Evolutionary conservation across 192 early-diverging fungal species (phyloP).

Genomic region (Umbelopsis isabellina): DNA sequence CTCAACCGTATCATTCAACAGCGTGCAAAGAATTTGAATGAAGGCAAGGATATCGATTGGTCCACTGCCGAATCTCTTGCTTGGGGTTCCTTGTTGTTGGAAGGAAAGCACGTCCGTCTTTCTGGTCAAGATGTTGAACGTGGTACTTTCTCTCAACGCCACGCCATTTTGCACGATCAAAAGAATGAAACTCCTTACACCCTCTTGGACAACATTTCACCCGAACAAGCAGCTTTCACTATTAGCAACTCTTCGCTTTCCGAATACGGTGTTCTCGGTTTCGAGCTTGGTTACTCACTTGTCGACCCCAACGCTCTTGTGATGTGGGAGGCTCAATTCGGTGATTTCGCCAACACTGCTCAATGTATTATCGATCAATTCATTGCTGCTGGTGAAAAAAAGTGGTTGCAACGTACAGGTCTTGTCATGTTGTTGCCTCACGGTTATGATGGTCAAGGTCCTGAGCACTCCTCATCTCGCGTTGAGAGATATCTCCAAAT

Average conservation of each 20-base stretch:
- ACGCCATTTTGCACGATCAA: slow-evolving; percentile 96
- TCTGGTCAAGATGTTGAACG: slow-evolving; percentile 98
- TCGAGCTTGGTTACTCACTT: slow-evolving; percentile 96
- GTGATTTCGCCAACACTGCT: slow-evolving; percentile 97
- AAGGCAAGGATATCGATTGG: slow-evolving; percentile 91
- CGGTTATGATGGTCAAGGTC: slow-evolving; percentile 98
- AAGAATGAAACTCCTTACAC: slow-evolving; percentile 81
- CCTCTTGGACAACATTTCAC: slow-evolving; percentile 85
- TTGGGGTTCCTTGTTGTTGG: slow-evolving; percentile 87
- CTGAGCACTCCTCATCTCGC: slow-evolving; percentile 96
- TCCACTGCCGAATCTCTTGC: slow-evolving; percentile 93
- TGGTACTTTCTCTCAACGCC: slow-evolving; percentile 99
- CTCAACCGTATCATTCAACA: slow-evolving; percentile 82
- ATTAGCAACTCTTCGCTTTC: slow-evolving; percentile 96
- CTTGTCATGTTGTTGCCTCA: slow-evolving; percentile 93
- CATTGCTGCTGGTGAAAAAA: slow-evolving; percentile 93
- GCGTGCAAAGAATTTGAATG: slow-evolving; percentile 80
- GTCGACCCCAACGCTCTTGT: slow-evolving; percentile 93
- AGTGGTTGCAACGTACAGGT: slow-evolving; percentile 97
- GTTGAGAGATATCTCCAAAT: slow-evolving; percentile 96
- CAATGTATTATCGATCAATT: slow-evolving; percentile 99
- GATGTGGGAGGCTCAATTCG: slow-evolving; percentile 99
- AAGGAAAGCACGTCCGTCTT: slow-evolving; percentile 91
- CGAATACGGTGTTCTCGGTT: slow-evolving; percentile 94
- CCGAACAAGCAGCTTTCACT: slow-evolving; percentile 85